phyloP scores from a whole-genome alignment of 768 basidiomycete genomes.

The Roridomyces roridus region DNA sequence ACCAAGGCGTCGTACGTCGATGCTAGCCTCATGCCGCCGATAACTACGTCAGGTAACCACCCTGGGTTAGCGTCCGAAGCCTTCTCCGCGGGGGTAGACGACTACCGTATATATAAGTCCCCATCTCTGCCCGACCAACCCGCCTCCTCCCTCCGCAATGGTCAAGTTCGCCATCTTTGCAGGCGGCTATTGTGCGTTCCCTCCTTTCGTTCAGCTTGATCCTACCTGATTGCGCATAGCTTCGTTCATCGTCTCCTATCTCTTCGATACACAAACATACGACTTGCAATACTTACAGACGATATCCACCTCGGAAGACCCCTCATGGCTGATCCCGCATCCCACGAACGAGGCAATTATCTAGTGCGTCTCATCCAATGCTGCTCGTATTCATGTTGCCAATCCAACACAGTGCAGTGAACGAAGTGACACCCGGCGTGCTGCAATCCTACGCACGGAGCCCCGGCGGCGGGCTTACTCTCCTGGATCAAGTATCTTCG shows the following conservation, averaged over 20 bases:
- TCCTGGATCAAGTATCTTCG: conserved; percentile 38
- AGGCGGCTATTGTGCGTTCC: conserved; percentile 37
- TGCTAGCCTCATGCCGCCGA: too few species aligned
- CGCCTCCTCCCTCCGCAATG: conserved; percentile 31
- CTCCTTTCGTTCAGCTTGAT: background rate
- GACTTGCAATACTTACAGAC: conserved; percentile 39
- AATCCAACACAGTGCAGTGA: conserved; percentile 47
- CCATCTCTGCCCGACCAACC: too few species aligned
- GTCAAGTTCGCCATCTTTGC: conserved; percentile 54
- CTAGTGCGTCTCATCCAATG: conserved; percentile 26
- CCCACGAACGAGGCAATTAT: conserved; percentile 45
- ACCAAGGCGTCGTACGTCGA: too few species aligned
- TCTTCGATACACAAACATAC: conserved; percentile 43
- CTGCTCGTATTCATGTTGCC: background rate
- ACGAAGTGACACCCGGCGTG: conserved; percentile 37
- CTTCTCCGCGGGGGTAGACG: too few species aligned
- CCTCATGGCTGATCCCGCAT: conserved; percentile 47
- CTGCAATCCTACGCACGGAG: conserved; percentile 48
- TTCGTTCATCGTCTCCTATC: conserved; percentile 44
- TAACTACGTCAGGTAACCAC: too few species aligned
- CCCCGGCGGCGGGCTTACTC: conserved; percentile 34
- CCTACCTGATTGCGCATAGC: conserved; percentile 10
- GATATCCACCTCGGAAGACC: conserved; percentile 34
- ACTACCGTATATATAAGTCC: too few species aligned
- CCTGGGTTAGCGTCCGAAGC: too few species aligned